These are phyloP conservation scores for Alternaria ethzedia DNA, from an alignment of 2,329 filamentous ascomycete genomes.

Conservation along the genomic window DNA sequence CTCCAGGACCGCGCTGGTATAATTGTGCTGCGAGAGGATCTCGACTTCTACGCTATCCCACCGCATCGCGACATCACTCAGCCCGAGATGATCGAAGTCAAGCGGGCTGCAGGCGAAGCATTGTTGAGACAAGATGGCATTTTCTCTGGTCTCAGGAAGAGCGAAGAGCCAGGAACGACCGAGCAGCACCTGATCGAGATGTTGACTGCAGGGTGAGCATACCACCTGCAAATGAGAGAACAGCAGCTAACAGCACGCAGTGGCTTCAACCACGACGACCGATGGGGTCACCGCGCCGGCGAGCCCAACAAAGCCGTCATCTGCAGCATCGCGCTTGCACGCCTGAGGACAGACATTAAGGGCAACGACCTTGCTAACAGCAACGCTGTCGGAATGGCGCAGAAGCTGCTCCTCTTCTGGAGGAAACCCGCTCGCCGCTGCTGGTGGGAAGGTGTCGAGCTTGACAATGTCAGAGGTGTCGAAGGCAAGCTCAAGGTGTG, in stretches of 20 bases:
- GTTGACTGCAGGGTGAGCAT: conserved; percentile 89
- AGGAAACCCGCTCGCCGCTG: conserved; percentile 93
- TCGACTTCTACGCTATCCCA: conserved; percentile 97
- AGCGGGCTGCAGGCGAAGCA: conserved; percentile 87
- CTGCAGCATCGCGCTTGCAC: conserved; percentile 91
- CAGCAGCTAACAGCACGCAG: conserved; percentile 55
- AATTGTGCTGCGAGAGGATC: conserved; percentile 92
- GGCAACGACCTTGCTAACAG: conserved; percentile 76
- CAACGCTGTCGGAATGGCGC: conserved; percentile 92
- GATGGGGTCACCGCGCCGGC: conserved; percentile 94
- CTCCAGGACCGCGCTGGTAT: conserved; percentile 89
- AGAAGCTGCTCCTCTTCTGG: conserved; percentile 98
- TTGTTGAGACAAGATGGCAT: conserved; percentile 90
- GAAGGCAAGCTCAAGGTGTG: conserved; percentile 94
- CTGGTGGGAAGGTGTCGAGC: conserved; percentile 98
- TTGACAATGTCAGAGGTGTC: conserved; percentile 87
- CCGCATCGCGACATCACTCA: conserved; percentile 83
- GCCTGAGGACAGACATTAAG: conserved; percentile 87
- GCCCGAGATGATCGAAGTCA: conserved; percentile 92
- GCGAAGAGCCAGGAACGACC: conserved; percentile 93
- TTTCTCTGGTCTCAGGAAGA: conserved; percentile 92
- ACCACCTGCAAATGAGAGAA: background rate
- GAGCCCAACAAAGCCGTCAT: conserved; percentile 99
- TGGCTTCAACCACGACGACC: conserved; percentile 94
- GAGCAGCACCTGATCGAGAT: conserved; percentile 99